Evolutionary conservation across 352 stramenopile genomes (phyloP).

Genomic region (Phytophthora crassamura): DNA sequence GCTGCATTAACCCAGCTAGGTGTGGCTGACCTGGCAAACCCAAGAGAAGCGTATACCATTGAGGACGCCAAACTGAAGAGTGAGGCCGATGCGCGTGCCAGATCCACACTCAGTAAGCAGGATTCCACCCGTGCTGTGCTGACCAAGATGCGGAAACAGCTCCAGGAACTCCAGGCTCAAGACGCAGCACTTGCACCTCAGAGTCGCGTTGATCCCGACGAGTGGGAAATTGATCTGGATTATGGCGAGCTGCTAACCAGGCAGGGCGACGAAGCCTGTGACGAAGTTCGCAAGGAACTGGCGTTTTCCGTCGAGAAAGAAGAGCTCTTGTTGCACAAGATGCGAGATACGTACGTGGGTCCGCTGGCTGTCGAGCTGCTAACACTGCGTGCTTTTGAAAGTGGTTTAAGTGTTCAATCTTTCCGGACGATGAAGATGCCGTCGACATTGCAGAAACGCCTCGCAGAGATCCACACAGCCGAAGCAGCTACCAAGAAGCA

Average conservation of each 20-base stretch:
- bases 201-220: slow-evolving; percentile 63
- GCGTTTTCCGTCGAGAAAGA: slow-evolving; percentile 82
- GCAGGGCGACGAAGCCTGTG: slow-evolving; percentile 79
- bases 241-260: slow-evolving; percentile 76
- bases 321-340: slow-evolving; percentile 86
- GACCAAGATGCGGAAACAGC: slow-evolving; percentile 82
- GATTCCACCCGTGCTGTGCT: slow-evolving; percentile 90
- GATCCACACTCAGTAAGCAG: slow-evolving; percentile 76
- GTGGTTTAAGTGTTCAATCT: slow-evolving; percentile 67
- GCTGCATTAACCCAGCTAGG: slow-evolving; percentile 45
- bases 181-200: slow-evolving; percentile 62
- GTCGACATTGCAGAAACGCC: slow-evolving; percentile 60
- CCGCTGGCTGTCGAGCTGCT: slow-evolving; percentile 79
- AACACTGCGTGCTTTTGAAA: slow-evolving; percentile 76
- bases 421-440: slow-evolving; percentile 88
- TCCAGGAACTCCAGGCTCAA: slow-evolving; percentile 68
- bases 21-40: slow-evolving; percentile 75
- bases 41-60: slow-evolving; percentile 89
- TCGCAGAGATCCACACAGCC: slow-evolving; percentile 72
- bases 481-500: slow-evolving; percentile 29
- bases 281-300: slow-evolving; percentile 90
- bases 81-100: slow-evolving; percentile 81
- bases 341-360: slow-evolving; percentile 80
- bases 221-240: slow-evolving; percentile 91
- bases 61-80: slow-evolving; percentile 93